Conservation (phyloP, 495 filamentous ascomycete species). For the Aspergillus leporis region DNA sequence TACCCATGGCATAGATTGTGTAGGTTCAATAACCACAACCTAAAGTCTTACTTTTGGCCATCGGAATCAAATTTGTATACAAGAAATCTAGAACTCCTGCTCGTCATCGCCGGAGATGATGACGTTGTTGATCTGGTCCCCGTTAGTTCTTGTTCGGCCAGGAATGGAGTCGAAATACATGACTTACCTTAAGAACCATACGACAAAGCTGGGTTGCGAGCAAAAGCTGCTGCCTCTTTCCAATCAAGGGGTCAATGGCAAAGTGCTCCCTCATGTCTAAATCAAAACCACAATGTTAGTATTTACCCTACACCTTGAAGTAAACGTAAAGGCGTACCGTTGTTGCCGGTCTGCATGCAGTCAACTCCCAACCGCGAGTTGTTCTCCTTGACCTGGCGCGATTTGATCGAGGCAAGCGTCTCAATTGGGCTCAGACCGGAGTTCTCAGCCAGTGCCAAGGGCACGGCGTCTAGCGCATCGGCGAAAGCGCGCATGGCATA, state of each 20-base stretch:
- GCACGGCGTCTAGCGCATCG: conserved; percentile 90
- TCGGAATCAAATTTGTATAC: conserved; percentile 23
- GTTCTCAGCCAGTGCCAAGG: conserved; percentile 97
- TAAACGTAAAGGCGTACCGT: conserved; percentile 53
- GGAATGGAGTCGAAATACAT: background rate
- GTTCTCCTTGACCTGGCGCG: conserved; percentile 88
- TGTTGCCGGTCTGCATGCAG: conserved; percentile 93
- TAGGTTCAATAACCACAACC: conserved; percentile 5
- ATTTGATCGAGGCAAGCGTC: conserved; percentile 92
- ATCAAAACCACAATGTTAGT: background rate
- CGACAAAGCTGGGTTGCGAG: conserved; percentile 96
- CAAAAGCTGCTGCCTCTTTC: conserved; percentile 94
- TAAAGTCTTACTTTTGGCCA: conserved; percentile 23
- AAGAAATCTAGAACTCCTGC: conserved; percentile 75
- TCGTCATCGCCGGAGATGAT: conserved; percentile 93
- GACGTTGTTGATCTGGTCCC: conserved; percentile 75
- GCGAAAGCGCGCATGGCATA: conserved; percentile 98
- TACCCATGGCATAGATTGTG: conserved; percentile 10
- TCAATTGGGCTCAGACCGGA: conserved; percentile 94
- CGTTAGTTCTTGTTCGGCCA: conserved; percentile 20
- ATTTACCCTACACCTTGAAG: background rate
- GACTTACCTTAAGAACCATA: conserved; percentile 95
- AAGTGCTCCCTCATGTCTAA: conserved; percentile 93
- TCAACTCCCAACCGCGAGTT: conserved; percentile 87
- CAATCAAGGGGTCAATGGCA: conserved; percentile 96